Base-by-base conservation (phyloP, 345 rosid species). In the Camelina neglecta region DNA sequence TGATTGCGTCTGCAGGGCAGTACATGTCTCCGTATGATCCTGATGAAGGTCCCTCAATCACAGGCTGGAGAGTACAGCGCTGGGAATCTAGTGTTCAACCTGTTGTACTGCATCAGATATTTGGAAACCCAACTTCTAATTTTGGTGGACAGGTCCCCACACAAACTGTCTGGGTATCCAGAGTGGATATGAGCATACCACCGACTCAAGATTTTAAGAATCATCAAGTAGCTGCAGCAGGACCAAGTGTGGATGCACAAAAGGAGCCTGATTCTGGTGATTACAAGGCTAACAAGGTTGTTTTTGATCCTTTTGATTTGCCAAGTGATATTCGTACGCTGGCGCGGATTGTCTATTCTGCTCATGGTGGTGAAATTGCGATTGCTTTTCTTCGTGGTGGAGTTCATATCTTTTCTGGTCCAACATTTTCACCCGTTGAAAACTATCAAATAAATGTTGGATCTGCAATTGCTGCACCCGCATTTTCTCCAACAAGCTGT, bases 11-110 rank as follows among this genome's bases (percentile, higher is more conserved):
- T 79, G 79, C 90, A 95, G 98, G 98, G 77, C 96, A 95, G 82
- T 93, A 93, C 78, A 93, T 95, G 99, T 95, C 99, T 53, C 99
- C 98, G 16, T 93, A 89, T 78, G 99, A 93, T 86, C 99, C 99
- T 49, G 99, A 93, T 78, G 99, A 95, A 82, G 99, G 99, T 67
- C 99, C 98, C 87, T 90, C 98, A 67, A 95, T 95, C 70, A 95
- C 97, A 55, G 98, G 99, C 39, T 93, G 97, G 99, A 90, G 98
- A 80, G 93, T 95, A 79, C 99, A 95, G 79, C 98, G 98, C 45
- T 95, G 99, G 98, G 99, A 95, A 80, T 90, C 98, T 65, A 90
- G 97, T 74, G 87, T 95, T 68, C 97, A 95, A 86, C 95, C 90
- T 71, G 99, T 93, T 66, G 97, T 95, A 83, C 89, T 95, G 71